A percentile compares a stretch with the other conserved stretches of the same genome.
Conservation (phyloP, 495 filamentous ascomycete genomes). For the Coniosporium apollinis region DNA sequence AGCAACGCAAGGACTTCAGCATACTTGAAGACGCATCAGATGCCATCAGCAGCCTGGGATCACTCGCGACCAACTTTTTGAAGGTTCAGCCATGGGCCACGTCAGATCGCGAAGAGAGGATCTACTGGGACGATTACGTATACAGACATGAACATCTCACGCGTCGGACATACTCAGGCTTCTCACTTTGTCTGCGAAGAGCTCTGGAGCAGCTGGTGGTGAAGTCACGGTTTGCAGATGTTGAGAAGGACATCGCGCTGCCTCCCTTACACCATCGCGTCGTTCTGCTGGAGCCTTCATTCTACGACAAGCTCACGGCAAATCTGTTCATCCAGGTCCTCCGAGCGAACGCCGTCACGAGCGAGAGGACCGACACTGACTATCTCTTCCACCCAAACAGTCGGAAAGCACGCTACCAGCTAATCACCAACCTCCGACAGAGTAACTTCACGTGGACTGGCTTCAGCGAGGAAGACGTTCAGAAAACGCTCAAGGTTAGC, state of each 20-base stretch:
- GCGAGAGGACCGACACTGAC: slow-evolving; percentile 63
- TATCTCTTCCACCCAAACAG: slow-evolving; percentile 77
- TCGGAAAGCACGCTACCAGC: slow-evolving; percentile 39
- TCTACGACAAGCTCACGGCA: slow-evolving; percentile 65
- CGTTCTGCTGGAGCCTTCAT: slow-evolving; percentile 61
- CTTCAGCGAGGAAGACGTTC: slow-evolving; percentile 44
- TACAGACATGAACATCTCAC: slow-evolving; percentile 42
- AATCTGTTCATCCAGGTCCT: slow-evolving; percentile 74
- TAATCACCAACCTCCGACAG: slow-evolving; percentile 67
- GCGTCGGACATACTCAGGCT: slow-evolving; percentile 24
- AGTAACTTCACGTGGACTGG: slow-evolving; percentile 86
- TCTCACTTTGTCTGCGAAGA: slow-evolving; percentile 39
- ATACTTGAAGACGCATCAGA: slow-evolving; percentile 11
- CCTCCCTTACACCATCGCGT: slow-evolving; percentile 56
- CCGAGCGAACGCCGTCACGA: slow-evolving; percentile 77
- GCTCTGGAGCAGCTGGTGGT: slow-evolving; percentile 66
- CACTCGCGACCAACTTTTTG: slow-evolving; percentile 57
- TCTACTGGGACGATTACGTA: slow-evolving; percentile 60
- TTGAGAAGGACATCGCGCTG: slow-evolving; percentile 44
- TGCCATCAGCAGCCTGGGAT: slow-evolving; percentile 47
- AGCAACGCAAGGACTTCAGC: slow-evolving; percentile 17
- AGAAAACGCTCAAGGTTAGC: slow-evolving; percentile 43
- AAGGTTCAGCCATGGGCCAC: slow-evolving; percentile 63
- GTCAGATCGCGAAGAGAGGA: slow-evolving; percentile 26
- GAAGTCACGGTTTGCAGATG: slow-evolving; percentile 55